phyloP scores from a whole-genome alignment of 768 basidiomycete genomes.

The Boletus edulis region DNA sequence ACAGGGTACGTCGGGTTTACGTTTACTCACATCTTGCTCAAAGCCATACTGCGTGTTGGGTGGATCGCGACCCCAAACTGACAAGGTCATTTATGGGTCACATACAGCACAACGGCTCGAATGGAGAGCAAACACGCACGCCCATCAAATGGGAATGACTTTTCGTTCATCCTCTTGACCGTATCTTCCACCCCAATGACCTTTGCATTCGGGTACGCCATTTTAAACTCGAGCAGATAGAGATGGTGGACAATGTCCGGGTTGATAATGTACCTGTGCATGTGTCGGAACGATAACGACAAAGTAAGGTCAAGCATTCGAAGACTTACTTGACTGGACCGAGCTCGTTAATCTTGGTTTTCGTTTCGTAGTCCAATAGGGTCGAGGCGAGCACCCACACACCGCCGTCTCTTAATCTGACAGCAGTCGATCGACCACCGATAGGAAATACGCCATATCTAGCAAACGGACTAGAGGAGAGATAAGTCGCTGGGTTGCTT shows the following conservation, averaged over 20 bases:
- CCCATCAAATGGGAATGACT: slow-evolving; percentile 59
- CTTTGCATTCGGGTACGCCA: slow-evolving; percentile 68
- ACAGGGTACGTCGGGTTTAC: background rate
- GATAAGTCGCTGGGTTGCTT: slow-evolving; percentile 4
- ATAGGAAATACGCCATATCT: slow-evolving; percentile 68
- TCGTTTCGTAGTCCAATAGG: slow-evolving; percentile 64
- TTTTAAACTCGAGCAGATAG: slow-evolving; percentile 62
- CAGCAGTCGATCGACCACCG: slow-evolving; percentile 82
- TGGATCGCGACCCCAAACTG: slow-evolving; percentile 63
- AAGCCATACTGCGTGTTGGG: slow-evolving; percentile 71
- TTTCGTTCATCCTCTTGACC: slow-evolving; percentile 48
- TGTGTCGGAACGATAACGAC: background rate
- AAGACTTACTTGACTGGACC: slow-evolving; percentile 61
- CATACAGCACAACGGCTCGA: background rate
- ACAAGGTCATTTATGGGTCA: background rate
- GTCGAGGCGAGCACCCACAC: slow-evolving; percentile 87
- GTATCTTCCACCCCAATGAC: slow-evolving; percentile 65
- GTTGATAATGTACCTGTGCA: slow-evolving; percentile 53
- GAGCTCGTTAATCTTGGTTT: slow-evolving; percentile 54
- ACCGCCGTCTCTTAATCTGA: slow-evolving; percentile 62
- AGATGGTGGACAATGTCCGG: slow-evolving; percentile 59
- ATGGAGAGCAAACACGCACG: slow-evolving; percentile 38
- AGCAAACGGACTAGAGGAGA: slow-evolving; percentile 54
- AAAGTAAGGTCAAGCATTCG: background rate
- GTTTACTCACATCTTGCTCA: slow-evolving; percentile 57